phyloP scores from a whole-genome alignment of 129 eudicot genomes.

The Tagetes patula region DNA sequence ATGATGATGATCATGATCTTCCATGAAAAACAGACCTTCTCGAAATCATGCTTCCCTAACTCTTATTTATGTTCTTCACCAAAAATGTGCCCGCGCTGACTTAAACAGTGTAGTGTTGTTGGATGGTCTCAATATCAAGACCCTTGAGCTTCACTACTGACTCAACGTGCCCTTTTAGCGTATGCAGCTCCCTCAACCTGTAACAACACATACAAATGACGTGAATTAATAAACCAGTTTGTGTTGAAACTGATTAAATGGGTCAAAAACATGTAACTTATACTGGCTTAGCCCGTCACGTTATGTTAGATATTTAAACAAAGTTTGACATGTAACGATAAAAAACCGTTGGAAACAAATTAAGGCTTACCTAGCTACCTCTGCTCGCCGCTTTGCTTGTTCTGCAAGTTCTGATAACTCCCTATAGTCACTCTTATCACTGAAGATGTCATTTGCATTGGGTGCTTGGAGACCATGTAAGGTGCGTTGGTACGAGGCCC shows the following conservation, averaged over 20 bases:
- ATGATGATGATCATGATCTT: conserved; percentile 19
- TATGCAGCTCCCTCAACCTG: conserved; percentile 53
- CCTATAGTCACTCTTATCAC: conserved; percentile 26
- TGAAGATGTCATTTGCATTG: conserved; percentile 27
- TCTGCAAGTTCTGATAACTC: conserved; percentile 48
- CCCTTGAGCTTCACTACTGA: conserved; percentile 59
- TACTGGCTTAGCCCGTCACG: no score
- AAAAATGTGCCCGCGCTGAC: conserved; percentile 15
- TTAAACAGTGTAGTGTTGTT: conserved; percentile 46
- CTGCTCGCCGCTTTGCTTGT: conserved; percentile 49
- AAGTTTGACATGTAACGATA: no score
- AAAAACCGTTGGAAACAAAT: background rate
- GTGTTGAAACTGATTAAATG: background rate
- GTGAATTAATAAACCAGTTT: background rate
- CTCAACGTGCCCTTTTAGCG: conserved; percentile 46
- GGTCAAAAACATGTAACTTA: no score
- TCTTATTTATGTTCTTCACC: conserved; percentile 20
- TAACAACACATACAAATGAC: background rate
- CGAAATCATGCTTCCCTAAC: conserved; percentile 40
- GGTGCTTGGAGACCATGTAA: conserved; percentile 50
- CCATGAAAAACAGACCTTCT: conserved; percentile 29
- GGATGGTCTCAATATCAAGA: conserved; percentile 42
- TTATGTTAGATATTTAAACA: no score
- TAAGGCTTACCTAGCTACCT: conserved; percentile 47
- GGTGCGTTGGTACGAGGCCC: conserved; percentile 51